Evolutionary conservation across 2,329 filamentous ascomycete genomes (phyloP).

Genomic region (Geosmithia flava): DNA sequence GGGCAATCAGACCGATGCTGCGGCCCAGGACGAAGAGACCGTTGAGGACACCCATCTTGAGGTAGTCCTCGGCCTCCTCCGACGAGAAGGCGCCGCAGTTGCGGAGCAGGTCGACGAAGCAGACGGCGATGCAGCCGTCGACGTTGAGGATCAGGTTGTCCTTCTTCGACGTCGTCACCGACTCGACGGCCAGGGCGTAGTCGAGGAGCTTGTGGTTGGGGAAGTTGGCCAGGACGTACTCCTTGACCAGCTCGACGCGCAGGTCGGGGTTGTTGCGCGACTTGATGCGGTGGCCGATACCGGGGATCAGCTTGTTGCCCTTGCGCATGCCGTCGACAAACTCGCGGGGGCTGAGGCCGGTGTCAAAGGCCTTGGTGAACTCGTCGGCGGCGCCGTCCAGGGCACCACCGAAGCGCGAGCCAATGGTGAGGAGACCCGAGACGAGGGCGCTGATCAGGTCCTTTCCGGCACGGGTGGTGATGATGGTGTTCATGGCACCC

Average conservation of each 20-base stretch:
- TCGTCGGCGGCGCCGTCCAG: conserved; percentile 96
- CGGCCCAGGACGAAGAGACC: conserved; percentile 97
- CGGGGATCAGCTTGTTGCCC: conserved; percentile 99
- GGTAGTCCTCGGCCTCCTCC: conserved; percentile 97
- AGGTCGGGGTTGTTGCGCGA: conserved; percentile 99
- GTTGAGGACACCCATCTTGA: conserved; percentile 98
- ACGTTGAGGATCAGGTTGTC: conserved; percentile 99
- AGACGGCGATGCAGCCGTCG: conserved; percentile 94
- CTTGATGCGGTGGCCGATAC: conserved; percentile 99
- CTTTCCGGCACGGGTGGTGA: conserved; percentile 98
- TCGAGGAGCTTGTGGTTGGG: conserved; percentile 96
- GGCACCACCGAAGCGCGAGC: conserved; percentile 95
- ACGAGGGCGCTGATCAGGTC: conserved; percentile 94
- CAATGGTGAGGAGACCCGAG: conserved; percentile 93
- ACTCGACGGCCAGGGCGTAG: conserved; percentile 95
- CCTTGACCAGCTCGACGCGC: conserved; percentile 98
- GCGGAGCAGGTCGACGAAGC: conserved; percentile 94
- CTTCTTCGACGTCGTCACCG: conserved; percentile 98
- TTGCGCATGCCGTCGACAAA: conserved; percentile 99
- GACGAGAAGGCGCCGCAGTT: conserved; percentile 94
- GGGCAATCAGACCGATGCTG: conserved; percentile 97
- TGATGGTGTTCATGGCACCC: conserved; percentile 99
- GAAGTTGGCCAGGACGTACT: conserved; percentile 97
- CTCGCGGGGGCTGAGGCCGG: conserved; percentile 94
- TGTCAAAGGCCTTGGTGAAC: conserved; percentile 97